Evolutionary conservation across 2,329 filamentous ascomycete genomes (phyloP), one percentile per base, ranked within the genome.

Genomic region (Oidium heveae): DNA sequence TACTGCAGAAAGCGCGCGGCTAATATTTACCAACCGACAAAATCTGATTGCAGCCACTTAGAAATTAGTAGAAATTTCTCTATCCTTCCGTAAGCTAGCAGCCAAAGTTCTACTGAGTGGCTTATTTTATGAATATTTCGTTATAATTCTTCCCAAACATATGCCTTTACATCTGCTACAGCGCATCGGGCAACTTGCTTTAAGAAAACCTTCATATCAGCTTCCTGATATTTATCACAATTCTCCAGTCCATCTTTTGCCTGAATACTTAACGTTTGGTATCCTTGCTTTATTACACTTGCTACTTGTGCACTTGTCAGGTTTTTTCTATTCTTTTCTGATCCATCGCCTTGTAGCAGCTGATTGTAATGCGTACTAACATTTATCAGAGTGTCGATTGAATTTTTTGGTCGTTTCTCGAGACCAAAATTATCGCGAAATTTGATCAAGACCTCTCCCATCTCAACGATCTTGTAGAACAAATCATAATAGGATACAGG

Each of bases 401-500:
- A 85, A 68, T 75, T 84, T 49, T 74, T 77, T 22, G 72, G 68
- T 49, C 77, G 68, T 57, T 73, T 75, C 1, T 69, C 70, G 16
- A 82, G 68, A 4, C 70, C 69, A 66, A 91, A 96, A 10, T 77
- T 81, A 58, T 87, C 79, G 43, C 86, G 79, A 69, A 96, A 94
- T 63, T 85, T 86, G 34, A 74, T 70, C 22, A 96, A 74, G 13
- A 86, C 75, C 52, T 94, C 86, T 12, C 88, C 86, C 1, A 82
- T 84, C 68, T 98, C 91, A 28, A 96, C 87, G 1, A 96, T 76
- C 69, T 98, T 98, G 76, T 98, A 98, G 69, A 98, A 96, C 0
- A 98, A 73, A 63, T 98, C 91, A 62, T 98, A 91, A 67, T 96
- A 96, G 1, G 86, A 81, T 18, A 84, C 77, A 0, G 87, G 81